Evolutionary conservation across 495 filamentous ascomycete species (phyloP).

Genomic region (Pseudomonodictys pantanalensis): DNA sequence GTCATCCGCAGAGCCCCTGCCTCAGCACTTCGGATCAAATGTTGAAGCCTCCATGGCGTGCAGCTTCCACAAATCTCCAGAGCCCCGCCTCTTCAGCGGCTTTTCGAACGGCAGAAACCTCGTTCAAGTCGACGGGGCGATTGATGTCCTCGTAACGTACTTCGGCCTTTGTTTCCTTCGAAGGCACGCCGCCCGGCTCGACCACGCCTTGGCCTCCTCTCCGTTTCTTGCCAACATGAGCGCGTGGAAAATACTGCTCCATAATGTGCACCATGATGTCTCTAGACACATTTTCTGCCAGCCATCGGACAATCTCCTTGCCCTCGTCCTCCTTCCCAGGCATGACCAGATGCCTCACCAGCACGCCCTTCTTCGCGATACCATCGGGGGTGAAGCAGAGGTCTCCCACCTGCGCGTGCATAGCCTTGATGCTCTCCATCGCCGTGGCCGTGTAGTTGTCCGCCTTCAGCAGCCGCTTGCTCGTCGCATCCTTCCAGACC

Average conservation of each 20-base stretch:
- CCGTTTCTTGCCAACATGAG: constrained; percentile 67
- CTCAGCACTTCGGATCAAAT: constrained; percentile 48
- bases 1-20: no score
- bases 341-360: constrained; percentile 77
- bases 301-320: constrained; percentile 64
- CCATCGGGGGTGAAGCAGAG: constrained; percentile 72
- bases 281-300: constrained; percentile 62
- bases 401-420: constrained; percentile 75
- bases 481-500: constrained; percentile 61
- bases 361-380: constrained; percentile 67
- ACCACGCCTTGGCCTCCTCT: constrained; percentile 24
- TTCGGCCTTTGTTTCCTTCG: constrained; percentile 39
- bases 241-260: constrained; percentile 76
- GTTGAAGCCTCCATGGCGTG: constrained; percentile 67
- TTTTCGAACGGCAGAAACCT: constrained; percentile 57
- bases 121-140: constrained; percentile 60
- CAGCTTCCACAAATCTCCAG: constrained; percentile 71
- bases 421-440: constrained; percentile 67
- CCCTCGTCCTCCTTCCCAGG: constrained; percentile 68
- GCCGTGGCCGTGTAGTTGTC: constrained; percentile 67
- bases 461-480: constrained; percentile 68
- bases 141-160: constrained; percentile 74
- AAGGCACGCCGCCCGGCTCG: constrained; percentile 26
- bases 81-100: constrained; percentile 67
- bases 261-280: constrained; percentile 58